Conservation (phyloP, 2,329 filamentous ascomycete genomes). For the Pseudogymnoascus sp. region DNA sequence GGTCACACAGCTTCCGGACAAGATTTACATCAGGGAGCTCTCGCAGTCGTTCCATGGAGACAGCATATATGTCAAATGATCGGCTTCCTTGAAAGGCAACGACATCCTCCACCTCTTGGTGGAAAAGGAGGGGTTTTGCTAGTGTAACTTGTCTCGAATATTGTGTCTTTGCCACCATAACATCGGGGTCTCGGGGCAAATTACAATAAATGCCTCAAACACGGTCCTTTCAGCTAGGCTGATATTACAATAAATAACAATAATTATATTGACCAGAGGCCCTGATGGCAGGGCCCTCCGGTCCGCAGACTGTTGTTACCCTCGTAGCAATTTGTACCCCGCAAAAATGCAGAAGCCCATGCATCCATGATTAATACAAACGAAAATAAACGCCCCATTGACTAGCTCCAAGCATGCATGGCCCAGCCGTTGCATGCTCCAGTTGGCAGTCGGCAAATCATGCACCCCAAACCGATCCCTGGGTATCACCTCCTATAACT, state of each 20-base stretch:
- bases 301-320: constrained; percentile 7
- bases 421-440: neutral
- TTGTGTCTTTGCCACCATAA: neutral
- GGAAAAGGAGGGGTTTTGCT: neutral
- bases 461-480: neutral
- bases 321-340: neutral
- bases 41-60: neutral
- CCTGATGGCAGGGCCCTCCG: neutral
- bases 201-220: neutral
- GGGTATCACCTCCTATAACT: neutral
- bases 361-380: neutral
- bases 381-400: neutral
- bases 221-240: neutral
- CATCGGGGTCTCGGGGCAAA: neutral
- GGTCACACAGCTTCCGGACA: neutral
- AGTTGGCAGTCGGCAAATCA: neutral
- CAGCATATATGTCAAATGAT: neutral
- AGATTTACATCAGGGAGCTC: neutral
- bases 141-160: neutral
- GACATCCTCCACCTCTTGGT: neutral
- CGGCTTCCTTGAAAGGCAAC: neutral
- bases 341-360: constrained; percentile 2
- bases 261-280: neutral
- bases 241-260: neutral
- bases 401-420: neutral